Percentiles rank a stretch among this genome's conserved stretches.
These are phyloP conservation scores for Middelhovenomyces tepae DNA, from an alignment of 805 yeast species.

Conservation along the genomic window DNA sequence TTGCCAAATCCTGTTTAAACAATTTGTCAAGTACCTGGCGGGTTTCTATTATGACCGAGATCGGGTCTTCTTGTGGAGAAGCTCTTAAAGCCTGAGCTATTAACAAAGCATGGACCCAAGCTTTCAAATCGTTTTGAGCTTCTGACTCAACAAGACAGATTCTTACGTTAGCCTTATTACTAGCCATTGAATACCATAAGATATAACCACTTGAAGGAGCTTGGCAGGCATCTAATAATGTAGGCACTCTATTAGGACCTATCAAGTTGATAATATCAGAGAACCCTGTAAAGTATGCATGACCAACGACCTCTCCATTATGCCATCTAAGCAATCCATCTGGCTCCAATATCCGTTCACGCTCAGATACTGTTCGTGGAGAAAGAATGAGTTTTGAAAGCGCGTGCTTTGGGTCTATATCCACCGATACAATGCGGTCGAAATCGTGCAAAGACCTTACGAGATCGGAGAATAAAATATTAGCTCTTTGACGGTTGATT, in stretches of 20 bases:
- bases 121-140: conserved; percentile 16
- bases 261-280: conserved; percentile 15
- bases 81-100: conserved; percentile 13
- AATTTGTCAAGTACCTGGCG: conserved; percentile 7
- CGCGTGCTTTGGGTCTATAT: conserved; percentile 10
- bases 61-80: conserved; percentile 1
- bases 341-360: conserved; percentile 23
- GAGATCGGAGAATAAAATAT: conserved; percentile 23
- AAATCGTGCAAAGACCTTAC: conserved; percentile 15
- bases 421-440: conserved; percentile 8
- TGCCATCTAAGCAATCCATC: conserved; percentile 24
- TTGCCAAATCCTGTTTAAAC: conserved; percentile 13
- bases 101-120: conserved; percentile 25
- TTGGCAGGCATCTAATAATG: conserved; percentile 11
- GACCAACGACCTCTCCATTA: conserved; percentile 19
- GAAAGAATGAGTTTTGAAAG: conserved; percentile 16
- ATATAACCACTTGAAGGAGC: conserved; percentile 12
- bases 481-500: conserved; percentile 28
- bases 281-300: conserved; percentile 20
- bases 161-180: conserved; percentile 13
- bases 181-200: conserved; percentile 4
- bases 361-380: conserved; percentile 18
- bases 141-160: conserved; percentile 16
- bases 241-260: conserved; percentile 3
- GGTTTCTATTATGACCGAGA: conserved; percentile 10